phyloP scores from a whole-genome alignment of 1,139 yeast species.

The Nakaseomyces sp. region DNA sequence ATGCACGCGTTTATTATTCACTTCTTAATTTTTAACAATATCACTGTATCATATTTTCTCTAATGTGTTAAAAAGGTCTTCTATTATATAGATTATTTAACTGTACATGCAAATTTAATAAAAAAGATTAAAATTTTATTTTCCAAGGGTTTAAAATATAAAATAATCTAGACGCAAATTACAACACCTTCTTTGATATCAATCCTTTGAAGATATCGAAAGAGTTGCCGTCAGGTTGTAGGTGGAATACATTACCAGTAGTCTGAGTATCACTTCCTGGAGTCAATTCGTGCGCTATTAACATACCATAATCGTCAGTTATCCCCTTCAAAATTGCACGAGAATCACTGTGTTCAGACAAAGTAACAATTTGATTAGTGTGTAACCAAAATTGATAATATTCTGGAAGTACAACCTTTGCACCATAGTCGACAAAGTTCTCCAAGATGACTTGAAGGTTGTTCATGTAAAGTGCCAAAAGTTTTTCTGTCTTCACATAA shows the following conservation, averaged over 20 bases:
- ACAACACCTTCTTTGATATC: constrained; percentile 50
- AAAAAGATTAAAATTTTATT: not conserved
- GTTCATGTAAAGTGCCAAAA: constrained; percentile 63
- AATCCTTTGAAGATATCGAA: constrained; percentile 91
- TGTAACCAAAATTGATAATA: constrained; percentile 89
- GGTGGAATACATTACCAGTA: constrained; percentile 50
- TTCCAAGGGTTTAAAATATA: not conserved
- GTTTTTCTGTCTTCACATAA: constrained; percentile 48
- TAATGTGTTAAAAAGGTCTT: constrained; percentile 1
- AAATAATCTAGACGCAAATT: not conserved
- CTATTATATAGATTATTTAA: constrained; percentile 2
- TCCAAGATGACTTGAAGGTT: constrained; percentile 55
- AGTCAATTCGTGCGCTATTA: constrained; percentile 62
- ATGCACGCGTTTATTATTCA: constrained; percentile 7
- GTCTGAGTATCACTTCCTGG: constrained; percentile 32
- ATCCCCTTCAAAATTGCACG: constrained; percentile 71
- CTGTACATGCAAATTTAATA: not conserved
- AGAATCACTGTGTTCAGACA: constrained; percentile 40
- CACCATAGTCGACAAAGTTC: constrained; percentile 56
- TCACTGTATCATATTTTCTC: constrained; percentile 2
- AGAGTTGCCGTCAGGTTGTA: constrained; percentile 96
- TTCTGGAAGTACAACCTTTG: constrained; percentile 55
- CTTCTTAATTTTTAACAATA: not conserved
- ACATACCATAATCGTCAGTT: constrained; percentile 72
- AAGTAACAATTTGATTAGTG: constrained; percentile 49